Conservation (phyloP, 2,329 filamentous ascomycete genomes). For the Achaetomium macrosporum region DNA sequence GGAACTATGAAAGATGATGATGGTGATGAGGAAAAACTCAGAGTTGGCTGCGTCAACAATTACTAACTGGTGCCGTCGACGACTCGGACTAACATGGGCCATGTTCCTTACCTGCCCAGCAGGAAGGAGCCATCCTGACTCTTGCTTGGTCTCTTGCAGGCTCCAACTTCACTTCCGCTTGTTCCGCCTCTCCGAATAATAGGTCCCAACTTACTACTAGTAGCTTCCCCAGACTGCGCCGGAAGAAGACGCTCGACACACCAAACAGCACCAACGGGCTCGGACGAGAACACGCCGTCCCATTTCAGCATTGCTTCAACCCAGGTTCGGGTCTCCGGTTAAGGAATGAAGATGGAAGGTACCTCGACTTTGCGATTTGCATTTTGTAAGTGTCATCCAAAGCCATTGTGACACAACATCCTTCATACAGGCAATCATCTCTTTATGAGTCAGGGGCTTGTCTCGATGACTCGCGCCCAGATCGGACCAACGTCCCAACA, state of each 20-base stretch:
- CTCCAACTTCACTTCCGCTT: too few relatives aligned
- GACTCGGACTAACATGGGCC: too few relatives aligned
- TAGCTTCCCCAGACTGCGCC: too few relatives aligned
- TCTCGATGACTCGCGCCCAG: neutral
- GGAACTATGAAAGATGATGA: neutral
- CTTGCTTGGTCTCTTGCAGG: too few relatives aligned
- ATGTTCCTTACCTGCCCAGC: too few relatives aligned
- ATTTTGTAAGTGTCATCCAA: conserved; percentile 9
- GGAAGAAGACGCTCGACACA: too few relatives aligned
- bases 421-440: conserved; percentile 2
- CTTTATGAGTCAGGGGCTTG: neutral
- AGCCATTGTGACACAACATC: conserved; percentile 20
- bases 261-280: too few relatives aligned
- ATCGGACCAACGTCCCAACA: neutral
- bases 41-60: neutral
- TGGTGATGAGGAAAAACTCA: neutral
- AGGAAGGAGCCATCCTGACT: neutral
- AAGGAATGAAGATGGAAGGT: neutral
- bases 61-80: too few relatives aligned
- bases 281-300: neutral
- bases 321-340: neutral
- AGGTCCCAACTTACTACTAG: too few relatives aligned
- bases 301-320: too few relatives aligned
- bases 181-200: too few relatives aligned
- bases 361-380: neutral